These are phyloP conservation scores for Talaromyces atroroseus DNA, from an alignment of 2,329 filamentous ascomycete species.

Conservation along the genomic window DNA sequence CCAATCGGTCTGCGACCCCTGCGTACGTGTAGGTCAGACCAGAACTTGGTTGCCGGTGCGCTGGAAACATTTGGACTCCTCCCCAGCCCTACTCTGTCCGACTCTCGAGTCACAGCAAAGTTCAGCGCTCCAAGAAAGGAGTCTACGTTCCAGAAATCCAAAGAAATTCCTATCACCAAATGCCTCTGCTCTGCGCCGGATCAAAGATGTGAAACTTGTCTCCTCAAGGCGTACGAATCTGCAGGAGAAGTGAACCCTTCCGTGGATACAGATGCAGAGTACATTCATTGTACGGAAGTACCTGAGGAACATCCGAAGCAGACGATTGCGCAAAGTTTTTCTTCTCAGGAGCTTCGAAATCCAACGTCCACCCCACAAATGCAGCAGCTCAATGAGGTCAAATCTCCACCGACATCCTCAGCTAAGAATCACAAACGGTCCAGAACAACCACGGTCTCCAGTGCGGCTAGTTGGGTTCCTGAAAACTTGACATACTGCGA, in stretches of 20 bases:
- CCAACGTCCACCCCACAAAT: slow-evolving; percentile 12
- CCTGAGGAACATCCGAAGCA: neutral
- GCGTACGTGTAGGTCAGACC: slow-evolving; percentile 33
- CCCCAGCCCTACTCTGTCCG: slow-evolving; percentile 34
- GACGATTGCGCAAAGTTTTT: neutral
- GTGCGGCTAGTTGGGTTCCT: slow-evolving; percentile 34
- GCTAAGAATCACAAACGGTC: slow-evolving; percentile 22
- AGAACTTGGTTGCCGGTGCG: slow-evolving; percentile 27
- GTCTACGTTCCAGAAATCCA: neutral
- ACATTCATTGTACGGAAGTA: neutral
- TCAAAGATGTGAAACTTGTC: slow-evolving; percentile 7
- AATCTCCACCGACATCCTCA: slow-evolving; percentile 17
- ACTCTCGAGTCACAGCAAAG: slow-evolving; percentile 20
- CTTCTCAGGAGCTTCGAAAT: slow-evolving; percentile 4
- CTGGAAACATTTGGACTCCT: slow-evolving; percentile 31
- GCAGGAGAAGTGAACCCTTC: neutral
- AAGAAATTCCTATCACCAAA: slow-evolving; percentile 1
- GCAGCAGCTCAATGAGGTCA: slow-evolving; percentile 10
- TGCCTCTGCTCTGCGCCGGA: neutral
- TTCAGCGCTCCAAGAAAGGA: slow-evolving; percentile 25
- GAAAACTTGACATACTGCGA: slow-evolving; percentile 34
- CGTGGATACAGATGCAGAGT: neutral
- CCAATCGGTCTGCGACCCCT: slow-evolving; percentile 22
- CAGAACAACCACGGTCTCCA: slow-evolving; percentile 31
- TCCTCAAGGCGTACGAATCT: neutral